A percentile compares a stretch with the other conserved stretches of the same genome.
Conservation (phyloP, 1,284 basidiomycete genomes). For the Phellopilus nigrolimitatus region DNA sequence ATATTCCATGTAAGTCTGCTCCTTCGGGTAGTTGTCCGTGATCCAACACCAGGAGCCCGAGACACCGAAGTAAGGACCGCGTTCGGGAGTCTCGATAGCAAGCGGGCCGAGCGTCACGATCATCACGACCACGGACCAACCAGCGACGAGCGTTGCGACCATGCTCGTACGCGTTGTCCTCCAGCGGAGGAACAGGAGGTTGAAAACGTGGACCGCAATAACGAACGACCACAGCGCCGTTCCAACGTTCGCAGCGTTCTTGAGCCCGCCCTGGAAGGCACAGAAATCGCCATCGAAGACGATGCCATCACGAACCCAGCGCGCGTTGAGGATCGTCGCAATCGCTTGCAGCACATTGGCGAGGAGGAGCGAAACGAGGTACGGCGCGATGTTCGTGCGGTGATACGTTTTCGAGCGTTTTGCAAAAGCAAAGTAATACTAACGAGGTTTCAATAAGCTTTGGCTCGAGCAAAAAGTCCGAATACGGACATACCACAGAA, state of each 20-base stretch:
- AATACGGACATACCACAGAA: conserved; percentile 11
- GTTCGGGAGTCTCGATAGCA: conserved; percentile 30
- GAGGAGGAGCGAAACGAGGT: conserved; percentile 36
- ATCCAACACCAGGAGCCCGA: conserved; percentile 46
- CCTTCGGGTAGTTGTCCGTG: conserved; percentile 36
- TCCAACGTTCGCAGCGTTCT: conserved; percentile 41
- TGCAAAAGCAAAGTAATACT: conserved; percentile 14
- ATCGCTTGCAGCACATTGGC: conserved; percentile 40
- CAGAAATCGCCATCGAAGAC: conserved; percentile 35
- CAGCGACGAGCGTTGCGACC: conserved; percentile 29
- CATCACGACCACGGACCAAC: conserved; percentile 33
- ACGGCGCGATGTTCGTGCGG: conserved; percentile 30
- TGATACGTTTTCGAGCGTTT: conserved; percentile 19
- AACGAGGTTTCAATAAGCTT: no score
- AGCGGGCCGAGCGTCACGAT: conserved; percentile 35
- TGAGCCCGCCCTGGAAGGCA: conserved; percentile 38
- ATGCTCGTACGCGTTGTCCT: conserved; percentile 25
- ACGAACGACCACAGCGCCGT: conserved; percentile 40
- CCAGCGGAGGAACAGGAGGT: conserved; percentile 37
- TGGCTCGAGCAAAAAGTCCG: no score
- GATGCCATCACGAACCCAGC: conserved; percentile 35
- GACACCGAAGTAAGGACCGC: conserved; percentile 40
- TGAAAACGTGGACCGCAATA: conserved; percentile 39
- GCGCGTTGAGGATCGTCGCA: conserved; percentile 36
- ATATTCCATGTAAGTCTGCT: conserved; percentile 42